phyloP scores from a whole-genome alignment of 2,329 filamentous ascomycete species.

The Colletotrichum caudatum region DNA sequence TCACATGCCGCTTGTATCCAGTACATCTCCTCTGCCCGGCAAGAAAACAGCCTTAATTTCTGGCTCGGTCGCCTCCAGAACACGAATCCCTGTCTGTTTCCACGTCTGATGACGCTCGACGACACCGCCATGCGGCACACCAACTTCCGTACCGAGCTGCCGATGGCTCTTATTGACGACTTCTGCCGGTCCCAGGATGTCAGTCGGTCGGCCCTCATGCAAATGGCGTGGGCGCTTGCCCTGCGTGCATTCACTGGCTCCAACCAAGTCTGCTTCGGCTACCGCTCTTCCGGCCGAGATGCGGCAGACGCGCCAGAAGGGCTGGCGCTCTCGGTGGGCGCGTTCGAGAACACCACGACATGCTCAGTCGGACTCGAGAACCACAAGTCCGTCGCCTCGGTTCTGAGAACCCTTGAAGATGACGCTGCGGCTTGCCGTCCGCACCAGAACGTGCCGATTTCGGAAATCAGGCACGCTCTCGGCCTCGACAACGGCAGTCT shows the following conservation, averaged over 20 bases:
- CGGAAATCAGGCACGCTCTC: constrained; percentile 61
- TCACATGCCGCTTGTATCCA: constrained; percentile 55
- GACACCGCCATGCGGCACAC: constrained; percentile 49
- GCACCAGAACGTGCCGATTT: constrained; percentile 60
- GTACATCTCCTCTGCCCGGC: constrained; percentile 51
- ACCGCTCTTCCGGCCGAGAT: constrained; percentile 59
- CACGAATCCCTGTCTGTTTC: constrained; percentile 60
- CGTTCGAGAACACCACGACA: constrained; percentile 57
- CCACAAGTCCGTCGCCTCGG: constrained; percentile 49
- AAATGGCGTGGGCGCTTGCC: constrained; percentile 71
- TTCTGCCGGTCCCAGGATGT: constrained; percentile 57
- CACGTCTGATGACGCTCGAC: constrained; percentile 50
- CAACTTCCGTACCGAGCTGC: constrained; percentile 56
- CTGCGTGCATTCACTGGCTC: constrained; percentile 66
- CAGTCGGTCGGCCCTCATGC: constrained; percentile 63
- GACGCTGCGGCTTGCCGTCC: constrained; percentile 48
- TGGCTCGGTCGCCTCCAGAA: constrained; percentile 58
- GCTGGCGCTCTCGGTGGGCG: constrained; percentile 58
- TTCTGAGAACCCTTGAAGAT: constrained; percentile 51
- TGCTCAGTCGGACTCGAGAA: constrained; percentile 51
- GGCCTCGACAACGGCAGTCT: constrained; percentile 56
- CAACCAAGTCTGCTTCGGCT: constrained; percentile 67
- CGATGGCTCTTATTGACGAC: constrained; percentile 55
- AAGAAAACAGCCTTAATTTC: constrained; percentile 55
- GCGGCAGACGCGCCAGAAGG: constrained; percentile 56